A percentile compares a stretch with the other conserved stretches of the same genome.
Evolutionary conservation across 129 eudicot species (phyloP).

Genomic region (Lactuca sativa): DNA sequence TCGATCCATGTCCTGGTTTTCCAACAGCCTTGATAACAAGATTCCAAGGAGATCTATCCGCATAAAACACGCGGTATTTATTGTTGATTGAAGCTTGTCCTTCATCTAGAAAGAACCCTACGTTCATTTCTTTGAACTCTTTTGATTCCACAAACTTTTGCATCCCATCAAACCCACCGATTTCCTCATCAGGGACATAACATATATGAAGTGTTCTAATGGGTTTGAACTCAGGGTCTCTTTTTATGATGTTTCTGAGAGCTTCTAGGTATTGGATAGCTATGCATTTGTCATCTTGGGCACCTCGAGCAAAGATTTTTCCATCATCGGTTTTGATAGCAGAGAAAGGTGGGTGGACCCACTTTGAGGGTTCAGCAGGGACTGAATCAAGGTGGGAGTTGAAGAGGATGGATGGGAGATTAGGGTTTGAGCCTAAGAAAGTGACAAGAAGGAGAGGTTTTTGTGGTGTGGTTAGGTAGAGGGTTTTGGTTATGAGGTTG

Average conservation of each 20-base stretch:
- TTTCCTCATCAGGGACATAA: slow-evolving; percentile 84
- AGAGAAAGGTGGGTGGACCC: slow-evolving; percentile 71
- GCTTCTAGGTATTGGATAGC: slow-evolving; percentile 87
- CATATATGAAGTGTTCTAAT: slow-evolving; percentile 52
- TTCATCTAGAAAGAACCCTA: slow-evolving; percentile 87
- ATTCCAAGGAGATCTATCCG: slow-evolving; percentile 83
- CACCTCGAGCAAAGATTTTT: slow-evolving; percentile 69
- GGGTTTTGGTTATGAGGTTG: slow-evolving; percentile 41
- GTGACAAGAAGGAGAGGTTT: slow-evolving; percentile 80
- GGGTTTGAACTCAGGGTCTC: slow-evolving; percentile 34
- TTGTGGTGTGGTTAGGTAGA: slow-evolving; percentile 40
- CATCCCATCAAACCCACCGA: slow-evolving; percentile 80
- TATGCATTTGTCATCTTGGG: slow-evolving; percentile 93
- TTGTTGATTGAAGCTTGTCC: slow-evolving; percentile 70
- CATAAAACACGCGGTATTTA: slow-evolving; percentile 75
- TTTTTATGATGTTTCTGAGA: slow-evolving; percentile 40
- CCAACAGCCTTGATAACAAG: slow-evolving; percentile 74
- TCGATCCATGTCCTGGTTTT: slow-evolving; percentile 78
- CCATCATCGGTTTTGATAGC: slow-evolving; percentile 63
- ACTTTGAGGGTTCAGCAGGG: slow-evolving; percentile 83
- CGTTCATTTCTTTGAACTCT: slow-evolving; percentile 55
- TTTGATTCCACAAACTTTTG: slow-evolving; percentile 54
- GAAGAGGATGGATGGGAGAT: slow-evolving; percentile 66
- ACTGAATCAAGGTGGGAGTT: slow-evolving; percentile 94
- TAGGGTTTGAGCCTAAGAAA: slow-evolving; percentile 58